Evolutionary conservation across 2,329 filamentous ascomycete genomes (phyloP), one percentile per base, ranked within the genome.

Genomic region (Colletotrichum trifolii): DNA sequence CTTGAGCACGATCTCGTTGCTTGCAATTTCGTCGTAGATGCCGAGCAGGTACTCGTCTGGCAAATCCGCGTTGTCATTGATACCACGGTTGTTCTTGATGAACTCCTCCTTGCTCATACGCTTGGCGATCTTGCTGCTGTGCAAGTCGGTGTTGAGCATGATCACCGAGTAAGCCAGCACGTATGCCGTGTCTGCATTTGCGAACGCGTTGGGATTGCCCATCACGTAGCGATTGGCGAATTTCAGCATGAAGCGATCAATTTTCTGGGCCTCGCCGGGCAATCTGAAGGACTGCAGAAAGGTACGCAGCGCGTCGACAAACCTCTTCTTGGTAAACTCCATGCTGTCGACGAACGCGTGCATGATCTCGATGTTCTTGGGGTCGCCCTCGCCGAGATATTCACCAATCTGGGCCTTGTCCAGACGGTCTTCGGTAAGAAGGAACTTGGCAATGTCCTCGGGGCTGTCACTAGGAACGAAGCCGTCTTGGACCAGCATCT

Each of bases 211-310:
- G 0, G 96, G 96, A 71, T 99, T 99, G 36, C 94, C 94, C 66
- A 90, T 91, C 55, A 97, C 92, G 76, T 99, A 99, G 66, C 95
- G 90, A 77, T 98, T 95, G 9, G 96, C 96, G 79, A 98, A 99
- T 77, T 99, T 99, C 70, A 99, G 82, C 96, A 99, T 98, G 79
- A 98, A 97, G 52, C 96, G 92, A 87, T 99, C 96, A 70, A 99
- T 99, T 82, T 99, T 99, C 75, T 99, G 96, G 0, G 94, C 94
- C 78, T 99, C 96, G 66, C 96, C 96, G 0, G 96, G 96, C 12
- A 99, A 82, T 68, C 96, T 91, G 82, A 99, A 99, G 35, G 93
- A 92, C 76, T 99, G 96, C 11, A 99, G 82, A 73, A 99, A 99
- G 64, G 93, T 90, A 42, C 96, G 89, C 34, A 99, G 81, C 12